A percentile compares a stretch with the other conserved stretches of the same genome.
These are phyloP conservation scores for Picea mariana DNA, from an alignment of 83 land plant species.

Conservation along the genomic window DNA sequence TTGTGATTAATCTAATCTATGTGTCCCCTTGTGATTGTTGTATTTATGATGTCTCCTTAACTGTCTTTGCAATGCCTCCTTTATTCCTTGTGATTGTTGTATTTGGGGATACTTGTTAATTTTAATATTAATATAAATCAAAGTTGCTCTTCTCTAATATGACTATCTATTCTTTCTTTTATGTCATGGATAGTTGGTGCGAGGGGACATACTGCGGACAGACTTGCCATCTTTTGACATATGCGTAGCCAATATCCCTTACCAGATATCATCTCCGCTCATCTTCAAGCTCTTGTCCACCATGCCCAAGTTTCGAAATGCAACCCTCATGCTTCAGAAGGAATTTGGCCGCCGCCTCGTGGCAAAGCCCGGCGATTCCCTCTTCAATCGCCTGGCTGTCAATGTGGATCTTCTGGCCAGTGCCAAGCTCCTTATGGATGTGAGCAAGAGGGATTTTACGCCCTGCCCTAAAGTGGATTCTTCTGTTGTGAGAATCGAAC, in stretches of 20 bases:
- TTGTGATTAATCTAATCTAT: too few species aligned
- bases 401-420: conserved; percentile 74
- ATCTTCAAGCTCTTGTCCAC: conserved; percentile 57
- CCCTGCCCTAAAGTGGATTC: conserved; percentile 91
- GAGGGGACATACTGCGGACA: conserved; percentile 61
- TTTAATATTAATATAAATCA: too few species aligned
- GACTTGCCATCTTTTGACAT: conserved; percentile 71
- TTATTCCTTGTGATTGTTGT: too few species aligned
- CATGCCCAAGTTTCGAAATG: conserved; percentile 42
- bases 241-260: conserved; percentile 90
- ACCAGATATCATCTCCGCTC: conserved; percentile 80
- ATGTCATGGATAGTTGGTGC: conserved; percentile 44
- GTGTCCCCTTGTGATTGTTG: too few species aligned
- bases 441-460: conserved; percentile 74
- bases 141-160: too few species aligned
- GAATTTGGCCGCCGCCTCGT: conserved; percentile 79
- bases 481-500: conserved; percentile 66
- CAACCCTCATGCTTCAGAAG: conserved; percentile 80
- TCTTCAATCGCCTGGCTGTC: conserved; percentile 75
- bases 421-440: conserved; percentile 65
- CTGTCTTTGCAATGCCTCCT: too few species aligned
- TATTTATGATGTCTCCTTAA: too few species aligned
- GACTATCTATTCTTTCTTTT: too few species aligned
- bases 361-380: conserved; percentile 83
- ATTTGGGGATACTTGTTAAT: too few species aligned